Evolutionary conservation across 257 asterid genomes (phyloP), one percentile per base, ranked within the genome.

Genomic region (Solanum peruvianum): DNA sequence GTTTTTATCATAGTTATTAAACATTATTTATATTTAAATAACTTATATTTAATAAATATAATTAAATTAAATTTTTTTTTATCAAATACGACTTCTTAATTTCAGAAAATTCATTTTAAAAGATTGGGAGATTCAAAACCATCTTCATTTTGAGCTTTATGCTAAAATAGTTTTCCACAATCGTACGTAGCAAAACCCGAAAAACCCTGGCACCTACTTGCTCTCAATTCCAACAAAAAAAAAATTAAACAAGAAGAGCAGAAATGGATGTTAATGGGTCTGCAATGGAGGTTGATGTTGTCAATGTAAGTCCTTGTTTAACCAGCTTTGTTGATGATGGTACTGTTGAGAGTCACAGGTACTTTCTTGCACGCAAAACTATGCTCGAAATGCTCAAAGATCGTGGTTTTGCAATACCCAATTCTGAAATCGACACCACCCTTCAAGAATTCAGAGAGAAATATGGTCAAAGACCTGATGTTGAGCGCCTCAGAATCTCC

Each of bases 321-420:
- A 87, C 90, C 84, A 89, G 93, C 25, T 90, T 89, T 76, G 11
- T 92, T 16, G 98, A 95, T 69, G 47, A 84, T 15, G 98, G 98
- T 37, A 93, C 94, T 93, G 69, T 47, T 12, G 97, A 91, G 87
- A 94, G 98, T 91, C 98, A 93, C 85, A 88, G 93, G n/a, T 95
- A 94, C 95, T 97, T 92, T 86, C 87, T 95, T 89, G 92, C 99
- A 2, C 96, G 98, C 15, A 89, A 90, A 89, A 97, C 98, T 20
- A 39, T 92, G 87, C 92, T 95, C 87, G 99, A 97, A 85, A 97
- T 97, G 99, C 98, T 97, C 9, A 94, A 88, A 88, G 98, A 97
- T 66, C 97, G 99, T 62, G 99, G 98, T 76, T 97, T 91, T 84
- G 93, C 94, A 15, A 94, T 95, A 20, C 98, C 98, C 83, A 86